Evolutionary conservation across 2,329 filamentous ascomycete species (phyloP).

Genomic region (Arthrobotrys iridis): DNA sequence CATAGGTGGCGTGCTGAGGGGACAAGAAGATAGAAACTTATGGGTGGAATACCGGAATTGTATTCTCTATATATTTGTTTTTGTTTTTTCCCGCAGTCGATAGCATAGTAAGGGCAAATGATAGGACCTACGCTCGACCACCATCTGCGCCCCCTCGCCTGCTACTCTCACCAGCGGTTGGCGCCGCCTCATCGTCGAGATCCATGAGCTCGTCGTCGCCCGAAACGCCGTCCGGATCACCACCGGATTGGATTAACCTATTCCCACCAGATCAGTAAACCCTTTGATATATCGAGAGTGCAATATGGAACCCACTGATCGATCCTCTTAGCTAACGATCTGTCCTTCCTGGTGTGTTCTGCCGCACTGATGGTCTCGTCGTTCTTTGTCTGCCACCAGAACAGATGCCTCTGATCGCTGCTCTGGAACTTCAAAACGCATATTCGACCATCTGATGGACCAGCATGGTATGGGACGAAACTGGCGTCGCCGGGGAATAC

Average conservation of each 20-base stretch:
- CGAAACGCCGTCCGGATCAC: conserved; percentile 84
- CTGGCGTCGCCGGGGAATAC: conserved; percentile 91
- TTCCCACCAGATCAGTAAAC: not conserved
- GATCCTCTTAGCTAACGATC: conserved; percentile 31
- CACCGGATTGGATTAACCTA: conserved; percentile 75
- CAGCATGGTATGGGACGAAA: conserved; percentile 80
- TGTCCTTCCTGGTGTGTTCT: conserved; percentile 30
- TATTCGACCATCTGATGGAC: conserved; percentile 78
- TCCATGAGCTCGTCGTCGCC: conserved; percentile 83
- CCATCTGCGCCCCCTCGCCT: conserved; percentile 95
- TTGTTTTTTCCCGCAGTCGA: conserved; percentile 5
- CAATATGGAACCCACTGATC: conserved; percentile 31
- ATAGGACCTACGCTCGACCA: conserved; percentile 95
- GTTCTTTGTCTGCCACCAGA: conserved; percentile 94
- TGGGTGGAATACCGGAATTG: conserved; percentile 55
- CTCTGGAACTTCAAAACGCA: conserved; percentile 94
- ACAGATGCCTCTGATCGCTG: conserved; percentile 88
- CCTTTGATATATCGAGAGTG: not conserved
- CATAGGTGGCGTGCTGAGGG: not conserved
- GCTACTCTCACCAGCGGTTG: conserved; percentile 80
- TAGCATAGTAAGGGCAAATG: conserved; percentile 60
- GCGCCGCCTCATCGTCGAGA: conserved; percentile 79
- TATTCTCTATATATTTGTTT: conserved; percentile 56
- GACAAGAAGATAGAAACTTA: conserved; percentile 2
- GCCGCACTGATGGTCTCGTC: conserved; percentile 67